Base-by-base conservation (phyloP, 2,329 filamentous ascomycete genomes). In the Juglanconis oblonga region DNA sequence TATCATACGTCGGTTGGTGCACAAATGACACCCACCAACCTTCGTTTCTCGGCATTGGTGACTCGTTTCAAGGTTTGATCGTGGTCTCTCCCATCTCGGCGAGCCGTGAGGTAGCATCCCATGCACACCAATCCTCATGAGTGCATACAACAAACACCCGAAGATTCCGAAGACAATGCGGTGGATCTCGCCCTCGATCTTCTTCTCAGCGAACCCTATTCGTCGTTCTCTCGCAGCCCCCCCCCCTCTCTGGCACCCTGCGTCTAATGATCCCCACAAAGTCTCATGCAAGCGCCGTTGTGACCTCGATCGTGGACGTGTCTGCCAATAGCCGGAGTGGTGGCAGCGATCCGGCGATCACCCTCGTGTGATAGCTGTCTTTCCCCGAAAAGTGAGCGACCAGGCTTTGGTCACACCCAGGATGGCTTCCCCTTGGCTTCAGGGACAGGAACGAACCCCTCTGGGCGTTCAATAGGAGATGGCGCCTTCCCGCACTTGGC, bases 401-500 rank as follows among this genome's bases (percentile, higher is more conserved):
- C 17, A 7, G 36, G 36, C 36, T 38, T 38, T 11, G 11, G 36
- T 38, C 11, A 10, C 2, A 42, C 10, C 38, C 38, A 42, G 10
- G 10, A 42, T 42, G 38, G 38, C 4, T 4, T 13, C 38, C 38
- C 14, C 38, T 17, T 17, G 36, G 36, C 36, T n/a, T 14, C 32
- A 33, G 4, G 5, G 14, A 13, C 2, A 29, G 50, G 17, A 40
- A 7, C 14, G 4, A 13, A 42, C 7, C 14, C 35, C 17, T 52
- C 35, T 11, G 17, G 17, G 33, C 9, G 24, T 3, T 5, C 44
- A n/a, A 47, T 11, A n/a, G 53, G 44, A 50, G 32, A 17, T 50
- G 29, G 32, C 31, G 52, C 58, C 53, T 53, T 60, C 53, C 58
- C 58, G 53, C 48, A 47, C 58, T 53, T 36, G 53, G 53, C 58